Evolutionary conservation across 306 rosid genomes (phyloP).

Genomic region (Castanospermum australe): DNA sequence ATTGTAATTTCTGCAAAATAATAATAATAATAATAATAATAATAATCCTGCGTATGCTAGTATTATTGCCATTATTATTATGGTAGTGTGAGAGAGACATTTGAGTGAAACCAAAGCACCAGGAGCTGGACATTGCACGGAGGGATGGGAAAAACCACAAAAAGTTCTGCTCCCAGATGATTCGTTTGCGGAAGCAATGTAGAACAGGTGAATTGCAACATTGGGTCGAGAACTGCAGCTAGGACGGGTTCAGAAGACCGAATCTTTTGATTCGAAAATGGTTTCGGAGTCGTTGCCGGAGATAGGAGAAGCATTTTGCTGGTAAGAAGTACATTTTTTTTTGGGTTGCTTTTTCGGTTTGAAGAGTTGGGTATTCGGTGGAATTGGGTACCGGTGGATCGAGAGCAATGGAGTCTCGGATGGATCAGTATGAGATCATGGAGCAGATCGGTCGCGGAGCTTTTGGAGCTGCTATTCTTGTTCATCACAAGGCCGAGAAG

Average conservation of each 20-base stretch:
- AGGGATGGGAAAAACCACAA: background rate
- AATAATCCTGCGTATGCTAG: background rate
- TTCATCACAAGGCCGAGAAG: conserved; percentile 78
- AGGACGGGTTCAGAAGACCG: background rate
- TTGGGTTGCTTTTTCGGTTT: too few relatives aligned
- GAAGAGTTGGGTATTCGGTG: too few relatives aligned
- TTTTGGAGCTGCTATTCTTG: conserved; percentile 96
- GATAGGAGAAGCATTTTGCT: background rate
- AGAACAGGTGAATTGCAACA: background rate
- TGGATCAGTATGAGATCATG: conserved; percentile 98
- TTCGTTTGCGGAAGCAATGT: conserved; percentile 13
- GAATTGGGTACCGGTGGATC: conserved; percentile 17
- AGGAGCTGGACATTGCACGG: conserved; percentile 20
- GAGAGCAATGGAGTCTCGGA: conserved; percentile 66
- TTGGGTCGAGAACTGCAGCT: background rate
- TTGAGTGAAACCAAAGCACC: conserved; percentile 18
- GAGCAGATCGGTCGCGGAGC: conserved; percentile 99
- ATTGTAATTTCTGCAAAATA: conserved; percentile 3
- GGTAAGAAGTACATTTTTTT: too few relatives aligned
- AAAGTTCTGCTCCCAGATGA: background rate
- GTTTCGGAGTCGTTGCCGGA: background rate
- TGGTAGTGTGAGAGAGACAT: background rate
- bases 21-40: too few relatives aligned
- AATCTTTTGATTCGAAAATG: background rate
- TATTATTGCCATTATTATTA: background rate